These are phyloP conservation scores for Botrytis cinerea DNA, from an alignment of 2,329 filamentous ascomycete genomes.

Conservation along the genomic window DNA sequence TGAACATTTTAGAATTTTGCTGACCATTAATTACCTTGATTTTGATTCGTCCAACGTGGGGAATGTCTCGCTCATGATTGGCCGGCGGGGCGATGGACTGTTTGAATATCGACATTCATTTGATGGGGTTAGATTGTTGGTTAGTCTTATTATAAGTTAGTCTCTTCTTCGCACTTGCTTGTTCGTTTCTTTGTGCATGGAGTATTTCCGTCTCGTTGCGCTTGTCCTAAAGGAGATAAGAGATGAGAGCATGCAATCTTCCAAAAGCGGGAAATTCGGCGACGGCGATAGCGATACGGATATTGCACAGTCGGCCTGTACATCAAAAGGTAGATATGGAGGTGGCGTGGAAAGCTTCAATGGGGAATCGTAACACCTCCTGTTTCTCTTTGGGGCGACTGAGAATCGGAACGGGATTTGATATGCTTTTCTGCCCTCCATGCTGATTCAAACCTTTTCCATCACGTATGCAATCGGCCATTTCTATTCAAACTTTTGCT, in stretches of 20 bases:
- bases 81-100: background rate
- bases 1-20: background rate
- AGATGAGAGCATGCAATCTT: background rate
- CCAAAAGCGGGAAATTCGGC: background rate
- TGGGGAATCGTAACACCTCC: background rate
- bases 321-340: background rate
- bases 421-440: background rate
- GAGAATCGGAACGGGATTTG: background rate
- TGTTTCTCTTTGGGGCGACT: background rate
- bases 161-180: too few species aligned
- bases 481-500: background rate
- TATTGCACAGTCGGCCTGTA: background rate
- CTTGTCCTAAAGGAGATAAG: background rate
- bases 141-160: background rate
- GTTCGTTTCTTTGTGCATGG: too few species aligned
- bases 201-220: background rate
- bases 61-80: background rate
- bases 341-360: too few species aligned
- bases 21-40: constrained; percentile 15
- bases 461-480: background rate
- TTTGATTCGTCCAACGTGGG: constrained; percentile 11
- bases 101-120: background rate
- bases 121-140: background rate
- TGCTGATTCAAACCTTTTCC: background rate
- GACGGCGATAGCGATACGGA: background rate